Conservation (phyloP, 495 filamentous ascomycete species). For the Opeltia flavorubescens region DNA sequence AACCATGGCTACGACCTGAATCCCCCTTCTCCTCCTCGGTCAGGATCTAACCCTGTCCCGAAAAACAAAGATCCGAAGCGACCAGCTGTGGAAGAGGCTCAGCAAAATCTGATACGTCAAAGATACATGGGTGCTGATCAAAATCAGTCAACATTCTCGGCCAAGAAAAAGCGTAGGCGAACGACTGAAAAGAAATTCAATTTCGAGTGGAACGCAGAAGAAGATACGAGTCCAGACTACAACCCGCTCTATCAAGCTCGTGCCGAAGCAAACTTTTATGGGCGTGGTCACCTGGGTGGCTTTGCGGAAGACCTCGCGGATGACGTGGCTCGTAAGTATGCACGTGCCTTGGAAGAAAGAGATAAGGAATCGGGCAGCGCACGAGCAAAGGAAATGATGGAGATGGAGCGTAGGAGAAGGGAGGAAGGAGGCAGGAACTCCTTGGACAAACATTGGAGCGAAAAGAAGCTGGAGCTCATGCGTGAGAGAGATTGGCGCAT, state of each 20-base stretch:
- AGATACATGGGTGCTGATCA: conserved; percentile 89
- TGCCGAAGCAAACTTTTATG: conserved; percentile 63
- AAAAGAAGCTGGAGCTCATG: conserved; percentile 93
- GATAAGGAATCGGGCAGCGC: conserved; percentile 66
- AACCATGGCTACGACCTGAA: conserved; percentile 38
- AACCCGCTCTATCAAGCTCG: conserved; percentile 75
- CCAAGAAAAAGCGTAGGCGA: conserved; percentile 88
- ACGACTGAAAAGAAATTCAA: conserved; percentile 98
- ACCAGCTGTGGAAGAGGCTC: conserved; percentile 52
- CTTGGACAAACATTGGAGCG: conserved; percentile 89
- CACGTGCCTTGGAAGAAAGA: conserved; percentile 59
- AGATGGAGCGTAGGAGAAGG: conserved; percentile 70
- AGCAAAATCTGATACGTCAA: conserved; percentile 63
- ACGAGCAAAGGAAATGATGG: conserved; percentile 68
- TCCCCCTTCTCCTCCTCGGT: conserved; percentile 37
- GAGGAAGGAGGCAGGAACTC: conserved; percentile 61
- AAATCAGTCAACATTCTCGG: conserved; percentile 78
- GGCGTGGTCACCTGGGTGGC: conserved; percentile 67
- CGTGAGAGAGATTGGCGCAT: conserved; percentile 98
- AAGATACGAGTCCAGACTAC: conserved; percentile 84
- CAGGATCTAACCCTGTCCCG: conserved; percentile 22
- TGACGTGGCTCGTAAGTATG: conserved; percentile 55
- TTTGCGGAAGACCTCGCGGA: conserved; percentile 69
- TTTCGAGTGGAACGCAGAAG: conserved; percentile 94
- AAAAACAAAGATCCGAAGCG: conserved; percentile 33